Percentiles rank a stretch among this genome's conserved stretches.
These are phyloP conservation scores for Tylopilus subfusipes DNA, from an alignment of 768 basidiomycete genomes.

Conservation along the genomic window DNA sequence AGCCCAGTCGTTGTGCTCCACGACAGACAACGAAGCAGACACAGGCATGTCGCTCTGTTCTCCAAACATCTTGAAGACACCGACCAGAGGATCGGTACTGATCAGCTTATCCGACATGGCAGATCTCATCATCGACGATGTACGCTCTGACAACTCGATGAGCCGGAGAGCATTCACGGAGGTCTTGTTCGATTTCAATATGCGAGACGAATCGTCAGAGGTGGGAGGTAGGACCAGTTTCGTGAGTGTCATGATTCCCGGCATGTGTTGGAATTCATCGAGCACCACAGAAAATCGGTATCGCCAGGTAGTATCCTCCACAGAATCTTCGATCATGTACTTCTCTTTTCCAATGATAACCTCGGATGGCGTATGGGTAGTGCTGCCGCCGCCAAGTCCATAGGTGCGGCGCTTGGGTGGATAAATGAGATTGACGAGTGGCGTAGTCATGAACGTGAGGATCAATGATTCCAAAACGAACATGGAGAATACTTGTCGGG, in stretches of 20 bases:
- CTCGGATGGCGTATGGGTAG: not conserved
- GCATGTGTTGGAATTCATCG: constrained; percentile 84
- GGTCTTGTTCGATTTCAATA: not conserved
- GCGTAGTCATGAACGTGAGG: constrained; percentile 87
- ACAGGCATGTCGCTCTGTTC: constrained; percentile 65
- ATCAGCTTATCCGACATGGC: constrained; percentile 70
- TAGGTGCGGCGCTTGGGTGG: constrained; percentile 59
- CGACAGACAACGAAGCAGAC: constrained; percentile 68
- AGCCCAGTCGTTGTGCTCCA: constrained; percentile 71
- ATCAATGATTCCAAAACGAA: constrained; percentile 84
- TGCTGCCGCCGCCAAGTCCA: constrained; percentile 21
- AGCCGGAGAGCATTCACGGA: constrained; percentile 76
- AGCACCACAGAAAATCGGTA: constrained; percentile 78
- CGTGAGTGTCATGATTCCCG: constrained; percentile 85
- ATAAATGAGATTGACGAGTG: constrained; percentile 65
- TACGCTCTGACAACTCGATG: constrained; percentile 85
- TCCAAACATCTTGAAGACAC: constrained; percentile 76
- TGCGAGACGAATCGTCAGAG: constrained; percentile 2
- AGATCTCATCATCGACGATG: constrained; percentile 81
- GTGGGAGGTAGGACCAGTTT: constrained; percentile 63
- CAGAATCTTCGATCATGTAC: not conserved
- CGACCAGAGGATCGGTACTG: constrained; percentile 66
- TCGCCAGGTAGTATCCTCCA: constrained; percentile 17
- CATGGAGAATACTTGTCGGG: constrained; percentile 85
- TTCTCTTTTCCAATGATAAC: not conserved